These are phyloP conservation scores for Arthrobotrys musiformis DNA, from an alignment of 2,329 filamentous ascomycete species.

Conservation along the genomic window DNA sequence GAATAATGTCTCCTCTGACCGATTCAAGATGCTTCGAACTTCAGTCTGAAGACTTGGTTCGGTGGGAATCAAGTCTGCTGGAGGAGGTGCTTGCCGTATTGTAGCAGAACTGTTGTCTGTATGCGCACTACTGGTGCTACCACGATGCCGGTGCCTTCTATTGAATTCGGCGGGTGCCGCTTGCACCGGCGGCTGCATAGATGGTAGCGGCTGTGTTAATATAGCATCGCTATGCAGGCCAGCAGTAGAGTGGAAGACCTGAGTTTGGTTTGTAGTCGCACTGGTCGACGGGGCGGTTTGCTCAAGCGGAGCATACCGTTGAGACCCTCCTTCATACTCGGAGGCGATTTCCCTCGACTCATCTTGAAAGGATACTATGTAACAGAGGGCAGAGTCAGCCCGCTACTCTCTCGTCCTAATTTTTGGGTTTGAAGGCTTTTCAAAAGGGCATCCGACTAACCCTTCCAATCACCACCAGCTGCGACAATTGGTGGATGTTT, in stretches of 20 bases:
- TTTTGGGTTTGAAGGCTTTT: neutral
- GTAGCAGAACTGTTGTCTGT: constrained; percentile 50
- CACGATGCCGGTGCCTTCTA: constrained; percentile 56
- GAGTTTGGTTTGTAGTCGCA: constrained; percentile 60
- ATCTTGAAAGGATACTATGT: constrained; percentile 79
- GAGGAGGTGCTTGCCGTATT: constrained; percentile 56
- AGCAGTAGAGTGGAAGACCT: constrained; percentile 22
- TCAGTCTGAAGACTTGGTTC: constrained; percentile 63
- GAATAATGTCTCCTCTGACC: constrained; percentile 81
- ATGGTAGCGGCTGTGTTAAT: constrained; percentile 42
- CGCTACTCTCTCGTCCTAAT: neutral
- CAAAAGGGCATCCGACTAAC: constrained; percentile 61
- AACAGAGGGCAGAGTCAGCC: constrained; percentile 41
- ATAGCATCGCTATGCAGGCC: constrained; percentile 20
- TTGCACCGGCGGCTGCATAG: constrained; percentile 40
- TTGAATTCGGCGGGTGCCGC: constrained; percentile 21
- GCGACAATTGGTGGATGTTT: constrained; percentile 74
- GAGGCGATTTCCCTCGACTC: constrained; percentile 90
- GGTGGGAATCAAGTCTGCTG: constrained; percentile 59
- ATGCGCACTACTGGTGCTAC: constrained; percentile 56
- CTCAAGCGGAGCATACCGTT: constrained; percentile 74
- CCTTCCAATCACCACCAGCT: constrained; percentile 73
- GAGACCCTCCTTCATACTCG: constrained; percentile 83
- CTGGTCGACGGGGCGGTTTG: constrained; percentile 61
- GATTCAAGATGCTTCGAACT: constrained; percentile 73